These are phyloP conservation scores for Pleurotus citrinopileatus DNA, from an alignment of 768 basidiomycete genomes.

Conservation along the genomic window DNA sequence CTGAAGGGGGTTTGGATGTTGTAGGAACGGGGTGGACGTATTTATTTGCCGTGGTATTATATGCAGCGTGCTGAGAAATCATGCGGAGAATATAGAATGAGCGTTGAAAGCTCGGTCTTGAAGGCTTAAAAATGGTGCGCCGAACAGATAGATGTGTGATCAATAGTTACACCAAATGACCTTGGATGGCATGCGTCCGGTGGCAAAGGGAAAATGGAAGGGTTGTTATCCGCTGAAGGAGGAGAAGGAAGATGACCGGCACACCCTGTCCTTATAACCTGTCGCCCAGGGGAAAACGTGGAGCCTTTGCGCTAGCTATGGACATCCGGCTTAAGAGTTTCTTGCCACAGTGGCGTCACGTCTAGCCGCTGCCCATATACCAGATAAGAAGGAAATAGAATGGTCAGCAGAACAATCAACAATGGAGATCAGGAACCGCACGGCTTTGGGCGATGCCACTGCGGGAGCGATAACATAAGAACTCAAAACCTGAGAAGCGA, in stretches of 20 bases:
- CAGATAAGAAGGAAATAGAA: conserved; percentile 8
- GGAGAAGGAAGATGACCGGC: conserved; percentile 3
- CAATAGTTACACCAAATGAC: not conserved
- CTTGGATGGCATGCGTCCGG: not conserved
- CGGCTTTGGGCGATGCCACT: conserved; percentile 4
- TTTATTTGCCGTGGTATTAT: not conserved
- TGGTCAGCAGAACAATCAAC: conserved; percentile 8
- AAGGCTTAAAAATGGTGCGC: not conserved
- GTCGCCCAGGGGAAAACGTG: conserved; percentile 3
- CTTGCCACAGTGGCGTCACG: conserved; percentile 9
- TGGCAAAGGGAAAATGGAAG: not conserved
- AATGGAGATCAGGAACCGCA: conserved; percentile 11
- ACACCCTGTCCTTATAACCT: conserved; percentile 1
- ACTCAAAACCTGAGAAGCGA: conserved; percentile 10
- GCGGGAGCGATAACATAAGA: conserved; percentile 9
- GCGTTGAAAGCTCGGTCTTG: conserved; percentile 27
- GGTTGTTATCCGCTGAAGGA: not conserved
- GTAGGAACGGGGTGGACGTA: not conserved
- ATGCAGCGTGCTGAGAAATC: conserved; percentile 5
- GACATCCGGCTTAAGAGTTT: conserved; percentile 4
- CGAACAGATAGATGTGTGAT: conserved; percentile 2
- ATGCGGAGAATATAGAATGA: conserved; percentile 9
- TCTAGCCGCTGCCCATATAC: conserved; percentile 1
- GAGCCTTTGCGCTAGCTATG: conserved; percentile 2
- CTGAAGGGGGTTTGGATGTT: not conserved